Conservation (phyloP, 768 basidiomycete genomes). For the Leccinellum rugosiceps region DNA sequence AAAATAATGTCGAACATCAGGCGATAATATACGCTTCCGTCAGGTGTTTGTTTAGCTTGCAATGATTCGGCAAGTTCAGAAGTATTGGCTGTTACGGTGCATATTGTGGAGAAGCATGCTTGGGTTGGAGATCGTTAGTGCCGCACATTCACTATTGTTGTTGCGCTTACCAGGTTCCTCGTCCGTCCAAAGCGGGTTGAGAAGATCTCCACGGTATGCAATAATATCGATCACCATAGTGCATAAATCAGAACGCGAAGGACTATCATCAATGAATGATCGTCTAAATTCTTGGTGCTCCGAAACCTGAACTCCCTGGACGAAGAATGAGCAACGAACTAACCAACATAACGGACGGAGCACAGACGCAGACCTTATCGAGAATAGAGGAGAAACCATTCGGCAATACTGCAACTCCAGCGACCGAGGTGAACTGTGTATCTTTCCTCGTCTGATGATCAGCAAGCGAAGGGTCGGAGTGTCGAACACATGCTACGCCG, state of each 20-base stretch:
- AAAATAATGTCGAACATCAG: slow-evolving; percentile 35
- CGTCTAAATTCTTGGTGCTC: slow-evolving; percentile 18
- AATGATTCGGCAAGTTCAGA: slow-evolving; percentile 5
- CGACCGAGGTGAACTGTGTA: slow-evolving; percentile 17
- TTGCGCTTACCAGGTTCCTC: slow-evolving; percentile 9
- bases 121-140: background rate
- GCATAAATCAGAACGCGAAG: background rate
- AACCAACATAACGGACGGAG: no score
- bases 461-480: slow-evolving; percentile 24
- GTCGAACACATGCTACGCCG: slow-evolving; percentile 27
- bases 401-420: slow-evolving; percentile 32
- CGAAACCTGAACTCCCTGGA: slow-evolving; percentile 15
- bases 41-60: background rate
- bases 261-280: background rate
- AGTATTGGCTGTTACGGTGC: slow-evolving; percentile 8
- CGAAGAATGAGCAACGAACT: background rate
- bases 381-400: slow-evolving; percentile 38
- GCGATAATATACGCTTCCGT: slow-evolving; percentile 9
- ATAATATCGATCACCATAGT: background rate
- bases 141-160: background rate
- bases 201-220: slow-evolving; percentile 12
- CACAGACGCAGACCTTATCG: slow-evolving; percentile 16
- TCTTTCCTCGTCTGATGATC: slow-evolving; percentile 37
- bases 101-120: slow-evolving; percentile 11
- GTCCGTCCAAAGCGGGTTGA: slow-evolving; percentile 12